phyloP scores from a whole-genome alignment of 2,329 filamentous ascomycete genomes.

The Verticillium zaregamsianum region DNA sequence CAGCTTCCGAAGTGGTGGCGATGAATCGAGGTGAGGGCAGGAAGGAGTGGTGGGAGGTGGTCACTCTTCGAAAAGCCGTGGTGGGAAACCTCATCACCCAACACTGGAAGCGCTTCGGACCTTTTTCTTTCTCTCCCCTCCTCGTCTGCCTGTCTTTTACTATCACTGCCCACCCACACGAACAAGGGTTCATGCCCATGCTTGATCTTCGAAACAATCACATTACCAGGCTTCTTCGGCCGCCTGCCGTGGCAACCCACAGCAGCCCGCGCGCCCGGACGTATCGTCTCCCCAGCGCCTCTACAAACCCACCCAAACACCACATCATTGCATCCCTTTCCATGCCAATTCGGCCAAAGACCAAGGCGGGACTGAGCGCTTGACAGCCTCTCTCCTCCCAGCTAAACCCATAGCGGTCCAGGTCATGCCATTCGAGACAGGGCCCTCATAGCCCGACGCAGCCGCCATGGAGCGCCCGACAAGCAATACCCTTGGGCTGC shows the following conservation, averaged over 20 bases:
- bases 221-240: not conserved
- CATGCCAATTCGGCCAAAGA: not conserved
- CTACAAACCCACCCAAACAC: not conserved
- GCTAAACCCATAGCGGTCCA: not conserved
- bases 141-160: not conserved
- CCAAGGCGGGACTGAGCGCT: not conserved
- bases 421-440: not conserved
- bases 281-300: not conserved
- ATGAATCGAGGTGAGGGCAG: not conserved
- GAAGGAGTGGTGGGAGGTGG: not conserved
- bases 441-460: not conserved
- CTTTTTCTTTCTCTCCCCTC: not conserved
- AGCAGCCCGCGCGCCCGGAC: not conserved
- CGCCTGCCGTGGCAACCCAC: not conserved
- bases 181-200: not conserved
- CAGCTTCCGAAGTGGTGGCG: not conserved
- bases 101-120: not conserved
- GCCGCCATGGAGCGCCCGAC: not conserved
- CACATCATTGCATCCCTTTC: not conserved
- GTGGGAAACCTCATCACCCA: not conserved
- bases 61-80: not conserved
- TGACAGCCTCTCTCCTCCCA: not conserved
- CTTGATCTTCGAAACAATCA: not conserved
- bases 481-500: slow-evolving; percentile 3
- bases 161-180: not conserved